Evolutionary conservation across 768 basidiomycete genomes (phyloP).

Genomic region (Xerocomellus chrysenteron): DNA sequence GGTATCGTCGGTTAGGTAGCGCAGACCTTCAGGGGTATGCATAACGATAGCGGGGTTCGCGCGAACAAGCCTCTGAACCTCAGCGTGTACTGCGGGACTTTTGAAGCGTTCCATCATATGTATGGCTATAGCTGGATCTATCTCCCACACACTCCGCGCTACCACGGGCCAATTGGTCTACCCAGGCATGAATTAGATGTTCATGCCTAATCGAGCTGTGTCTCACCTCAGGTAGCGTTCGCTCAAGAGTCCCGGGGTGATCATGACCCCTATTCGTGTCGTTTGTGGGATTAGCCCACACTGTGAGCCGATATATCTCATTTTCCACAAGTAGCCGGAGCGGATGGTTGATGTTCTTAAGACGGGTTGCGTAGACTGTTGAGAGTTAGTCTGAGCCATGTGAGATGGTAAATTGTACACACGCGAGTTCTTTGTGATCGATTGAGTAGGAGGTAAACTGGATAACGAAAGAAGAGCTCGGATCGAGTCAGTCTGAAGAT

Average conservation of each 20-base stretch:
- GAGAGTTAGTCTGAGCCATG: conserved; percentile 6
- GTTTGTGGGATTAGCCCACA: conserved; percentile 88
- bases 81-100: conserved; percentile 56
- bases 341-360: conserved; percentile 69
- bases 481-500: conserved; percentile 71
- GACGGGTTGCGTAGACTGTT: conserved; percentile 55
- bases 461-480: conserved; percentile 58
- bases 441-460: conserved; percentile 57
- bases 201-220: background rate
- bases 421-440: conserved; percentile 43
- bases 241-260: conserved; percentile 54
- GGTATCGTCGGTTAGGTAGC: conserved; percentile 73
- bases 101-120: conserved; percentile 90
- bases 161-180: conserved; percentile 67
- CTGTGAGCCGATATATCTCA: conserved; percentile 80
- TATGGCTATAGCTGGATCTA: conserved; percentile 80
- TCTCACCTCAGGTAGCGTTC: conserved; percentile 61
- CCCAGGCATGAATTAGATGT: conserved; percentile 2
- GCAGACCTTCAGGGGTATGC: conserved; percentile 77
- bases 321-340: conserved; percentile 86
- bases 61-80: conserved; percentile 74
- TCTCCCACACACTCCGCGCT: conserved; percentile 74
- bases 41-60: conserved; percentile 68
- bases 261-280: conserved; percentile 71
- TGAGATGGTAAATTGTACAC: conserved; percentile 15